A percentile compares a stretch with the other conserved stretches of the same genome.
Evolutionary conservation across 345 rosid species (phyloP).

Genomic region (Eucalyptus victrix): DNA sequence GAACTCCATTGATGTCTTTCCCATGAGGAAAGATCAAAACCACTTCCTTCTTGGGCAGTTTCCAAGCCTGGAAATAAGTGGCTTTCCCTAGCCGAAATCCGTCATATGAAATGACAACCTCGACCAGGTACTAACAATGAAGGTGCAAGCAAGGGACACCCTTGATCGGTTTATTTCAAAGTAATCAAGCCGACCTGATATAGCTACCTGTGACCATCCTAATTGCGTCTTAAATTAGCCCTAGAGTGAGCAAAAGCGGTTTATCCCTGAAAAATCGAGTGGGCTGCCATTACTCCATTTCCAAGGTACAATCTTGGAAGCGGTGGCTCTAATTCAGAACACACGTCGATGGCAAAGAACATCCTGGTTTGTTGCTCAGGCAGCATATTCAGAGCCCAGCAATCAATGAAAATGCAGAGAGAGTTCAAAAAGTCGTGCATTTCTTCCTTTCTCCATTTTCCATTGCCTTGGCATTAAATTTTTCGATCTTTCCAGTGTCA

Average conservation of each 20-base stretch:
- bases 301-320: neutral
- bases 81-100: slow-evolving; percentile 90
- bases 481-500: slow-evolving; percentile 44
- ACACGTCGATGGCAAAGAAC: neutral
- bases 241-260: slow-evolving; percentile 19
- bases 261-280: slow-evolving; percentile 41
- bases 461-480: slow-evolving; percentile 36
- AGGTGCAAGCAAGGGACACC: slow-evolving; percentile 70
- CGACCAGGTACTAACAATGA: slow-evolving; percentile 78
- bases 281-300: slow-evolving; percentile 69
- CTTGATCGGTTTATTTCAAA: slow-evolving; percentile 66
- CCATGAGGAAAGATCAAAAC: slow-evolving; percentile 72
- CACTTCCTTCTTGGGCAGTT: slow-evolving; percentile 81
- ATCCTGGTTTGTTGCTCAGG: neutral
- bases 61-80: slow-evolving; percentile 62
- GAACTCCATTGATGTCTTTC: slow-evolving; percentile 68
- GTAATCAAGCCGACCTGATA: slow-evolving; percentile 83
- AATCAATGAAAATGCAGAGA: neutral
- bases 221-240: slow-evolving; percentile 52
- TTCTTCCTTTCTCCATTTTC: slow-evolving; percentile 32
- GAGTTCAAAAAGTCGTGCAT: slow-evolving; percentile 49
- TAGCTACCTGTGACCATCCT: slow-evolving; percentile 45
- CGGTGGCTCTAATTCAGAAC: neutral
- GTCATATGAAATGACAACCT: slow-evolving; percentile 60
- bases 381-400: neutral